phyloP scores from a whole-genome alignment of 2,329 filamentous ascomycete species.

The Aspergillus clavatus region DNA sequence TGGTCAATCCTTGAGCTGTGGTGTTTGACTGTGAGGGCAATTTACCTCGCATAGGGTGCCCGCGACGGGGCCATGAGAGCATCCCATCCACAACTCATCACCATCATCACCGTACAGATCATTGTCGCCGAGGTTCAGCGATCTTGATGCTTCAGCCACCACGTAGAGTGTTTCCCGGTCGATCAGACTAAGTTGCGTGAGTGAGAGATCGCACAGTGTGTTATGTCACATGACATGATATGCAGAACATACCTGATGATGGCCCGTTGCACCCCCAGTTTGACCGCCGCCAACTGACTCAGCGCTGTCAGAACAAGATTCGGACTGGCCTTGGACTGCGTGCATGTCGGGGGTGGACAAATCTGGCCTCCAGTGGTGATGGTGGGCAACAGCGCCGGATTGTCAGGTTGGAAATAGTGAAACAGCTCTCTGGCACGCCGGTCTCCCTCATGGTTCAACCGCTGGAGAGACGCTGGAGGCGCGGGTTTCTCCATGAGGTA shows the following conservation, averaged over 20 bases:
- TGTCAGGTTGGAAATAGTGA: slow-evolving; percentile 22
- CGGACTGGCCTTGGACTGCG: slow-evolving; percentile 6
- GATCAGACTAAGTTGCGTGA: slow-evolving; percentile 32
- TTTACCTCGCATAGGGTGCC: slow-evolving; percentile 22
- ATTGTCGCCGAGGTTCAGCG: slow-evolving; percentile 33
- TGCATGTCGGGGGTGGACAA: background rate
- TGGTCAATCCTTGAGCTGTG: slow-evolving; percentile 9
- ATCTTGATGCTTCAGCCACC: slow-evolving; percentile 43
- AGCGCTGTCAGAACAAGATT: slow-evolving; percentile 20
- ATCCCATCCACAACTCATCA: slow-evolving; percentile 28
- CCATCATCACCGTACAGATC: slow-evolving; percentile 24
- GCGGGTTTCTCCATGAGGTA: too few species aligned
- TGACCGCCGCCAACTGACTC: slow-evolving; percentile 21
- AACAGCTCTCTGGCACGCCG: slow-evolving; percentile 20
- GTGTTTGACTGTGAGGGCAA: background rate
- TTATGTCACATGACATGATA: background rate
- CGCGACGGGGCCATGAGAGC: slow-evolving; percentile 31
- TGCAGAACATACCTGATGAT: slow-evolving; percentile 31
- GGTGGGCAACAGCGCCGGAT: slow-evolving; percentile 13
- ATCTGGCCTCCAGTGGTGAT: too few species aligned
- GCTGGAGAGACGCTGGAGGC: background rate
- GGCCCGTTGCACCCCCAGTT: slow-evolving; percentile 21
- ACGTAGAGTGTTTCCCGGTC: slow-evolving; percentile 43
- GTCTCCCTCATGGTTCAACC: slow-evolving; percentile 8
- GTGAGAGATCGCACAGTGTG: background rate